These are phyloP conservation scores for Pseudozyma hubeiensis DNA, from an alignment of 1,284 basidiomycete genomes.

Conservation along the genomic window DNA sequence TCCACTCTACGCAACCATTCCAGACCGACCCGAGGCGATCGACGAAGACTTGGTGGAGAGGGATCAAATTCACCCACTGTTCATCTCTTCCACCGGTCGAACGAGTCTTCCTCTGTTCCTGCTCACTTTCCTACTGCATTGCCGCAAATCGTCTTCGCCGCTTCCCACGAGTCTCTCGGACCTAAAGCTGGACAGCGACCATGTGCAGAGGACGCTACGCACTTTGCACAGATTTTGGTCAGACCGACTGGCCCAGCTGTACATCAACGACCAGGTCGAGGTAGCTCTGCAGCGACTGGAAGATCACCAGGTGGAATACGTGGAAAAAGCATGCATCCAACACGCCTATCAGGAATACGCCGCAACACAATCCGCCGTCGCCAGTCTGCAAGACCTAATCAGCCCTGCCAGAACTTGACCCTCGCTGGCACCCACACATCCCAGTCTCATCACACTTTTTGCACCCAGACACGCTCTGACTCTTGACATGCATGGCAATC, in stretches of 20 bases:
- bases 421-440: not conserved
- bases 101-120: slow-evolving; percentile 23
- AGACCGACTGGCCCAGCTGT: not conserved
- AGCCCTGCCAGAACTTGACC: not conserved
- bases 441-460: not conserved
- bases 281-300: slow-evolving; percentile 1
- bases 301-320: not conserved
- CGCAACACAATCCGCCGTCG: slow-evolving; percentile 6
- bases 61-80: slow-evolving; percentile 34
- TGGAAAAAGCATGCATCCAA: slow-evolving; percentile 23
- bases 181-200: not conserved
- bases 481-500: no score
- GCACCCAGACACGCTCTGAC: no score
- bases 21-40: not conserved
- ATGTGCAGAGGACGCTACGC: slow-evolving; percentile 4
- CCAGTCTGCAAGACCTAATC: slow-evolving; percentile 8
- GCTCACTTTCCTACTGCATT: slow-evolving; percentile 18
- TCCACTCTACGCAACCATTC: slow-evolving; percentile 8
- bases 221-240: slow-evolving; percentile 9
- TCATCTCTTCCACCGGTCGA: slow-evolving; percentile 20
- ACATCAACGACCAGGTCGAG: slow-evolving; percentile 4
- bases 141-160: not conserved
- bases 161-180: not conserved
- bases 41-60: slow-evolving; percentile 32
- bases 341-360: slow-evolving; percentile 41